phyloP scores from a whole-genome alignment of 2,329 filamentous ascomycete genomes.

The Sclerotinia trifoliorum region DNA sequence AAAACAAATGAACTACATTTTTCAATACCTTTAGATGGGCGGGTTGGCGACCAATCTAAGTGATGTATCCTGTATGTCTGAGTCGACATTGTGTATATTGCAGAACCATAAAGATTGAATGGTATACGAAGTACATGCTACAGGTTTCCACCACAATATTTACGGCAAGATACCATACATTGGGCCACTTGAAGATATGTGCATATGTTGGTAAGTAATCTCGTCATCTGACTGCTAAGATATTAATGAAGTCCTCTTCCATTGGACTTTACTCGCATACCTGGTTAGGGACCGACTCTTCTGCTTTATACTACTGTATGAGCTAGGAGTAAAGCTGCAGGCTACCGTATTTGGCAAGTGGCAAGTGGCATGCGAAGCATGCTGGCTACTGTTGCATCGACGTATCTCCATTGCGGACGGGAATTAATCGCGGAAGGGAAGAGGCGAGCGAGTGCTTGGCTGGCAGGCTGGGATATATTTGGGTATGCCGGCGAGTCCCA shows the following conservation, averaged over 20 bases:
- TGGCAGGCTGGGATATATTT: conserved; percentile 1
- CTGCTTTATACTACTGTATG: neutral
- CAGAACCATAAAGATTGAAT: neutral
- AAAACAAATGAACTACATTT: neutral
- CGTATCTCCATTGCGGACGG: neutral
- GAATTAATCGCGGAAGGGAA: conserved; percentile 13
- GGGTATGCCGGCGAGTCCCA: neutral
- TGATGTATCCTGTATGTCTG: neutral
- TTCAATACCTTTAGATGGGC: neutral
- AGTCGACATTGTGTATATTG: neutral
- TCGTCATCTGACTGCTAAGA: conserved; percentile 15
- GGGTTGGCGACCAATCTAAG: neutral
- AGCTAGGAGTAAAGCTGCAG: neutral
- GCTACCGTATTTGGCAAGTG: neutral
- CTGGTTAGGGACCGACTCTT: no score
- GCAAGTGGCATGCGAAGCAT: neutral
- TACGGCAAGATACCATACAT: neutral
- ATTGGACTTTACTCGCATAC: neutral
- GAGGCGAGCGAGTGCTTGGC: conserved; percentile 18
- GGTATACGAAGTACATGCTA: neutral
- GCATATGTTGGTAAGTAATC: conserved; percentile 20
- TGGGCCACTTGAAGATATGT: neutral
- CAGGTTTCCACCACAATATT: neutral
- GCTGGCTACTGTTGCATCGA: conserved; percentile 4
- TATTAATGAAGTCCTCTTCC: neutral